phyloP scores from a whole-genome alignment of 768 basidiomycete genomes.

The Amanita fuliginea region DNA sequence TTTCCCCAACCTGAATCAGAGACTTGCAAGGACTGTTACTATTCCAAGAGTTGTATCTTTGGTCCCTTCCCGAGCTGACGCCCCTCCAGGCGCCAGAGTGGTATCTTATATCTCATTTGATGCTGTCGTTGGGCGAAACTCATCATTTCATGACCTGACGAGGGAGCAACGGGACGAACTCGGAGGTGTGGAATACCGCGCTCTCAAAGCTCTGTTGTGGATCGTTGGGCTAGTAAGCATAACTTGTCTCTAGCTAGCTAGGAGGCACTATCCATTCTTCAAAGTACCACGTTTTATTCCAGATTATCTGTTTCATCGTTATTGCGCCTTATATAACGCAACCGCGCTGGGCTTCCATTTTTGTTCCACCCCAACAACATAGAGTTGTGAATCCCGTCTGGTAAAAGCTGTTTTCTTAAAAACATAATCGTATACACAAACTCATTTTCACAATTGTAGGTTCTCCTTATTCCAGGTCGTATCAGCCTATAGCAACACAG shows the following conservation, averaged over 20 bases:
- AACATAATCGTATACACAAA: background rate
- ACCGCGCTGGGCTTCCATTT: constrained; percentile 45
- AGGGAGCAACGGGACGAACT: constrained; percentile 83
- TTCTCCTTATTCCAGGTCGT: constrained; percentile 78
- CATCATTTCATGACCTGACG: constrained; percentile 55
- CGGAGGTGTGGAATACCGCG: constrained; percentile 89
- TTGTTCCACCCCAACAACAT: constrained; percentile 48
- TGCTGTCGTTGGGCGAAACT: constrained; percentile 77
- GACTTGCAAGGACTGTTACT: constrained; percentile 60
- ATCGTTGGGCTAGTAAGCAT: constrained; percentile 59
- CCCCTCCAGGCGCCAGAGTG: constrained; percentile 29
- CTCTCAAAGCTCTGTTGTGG: constrained; percentile 72
- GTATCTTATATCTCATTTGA: constrained; percentile 84
- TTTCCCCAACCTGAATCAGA: constrained; percentile 53
- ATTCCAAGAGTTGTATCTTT: constrained; percentile 62
- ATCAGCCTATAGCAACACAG: constrained; percentile 84
- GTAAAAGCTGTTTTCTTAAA: constrained; percentile 28
- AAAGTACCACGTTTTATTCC: constrained; percentile 71
- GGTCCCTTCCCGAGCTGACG: constrained; percentile 28
- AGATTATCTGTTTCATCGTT: constrained; percentile 58
- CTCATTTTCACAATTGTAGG: constrained; percentile 28
- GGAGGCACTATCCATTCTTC: constrained; percentile 1
- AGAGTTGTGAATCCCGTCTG: constrained; percentile 50
- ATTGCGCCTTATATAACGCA: constrained; percentile 74
- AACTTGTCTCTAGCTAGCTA: background rate